These are phyloP conservation scores for Prunus armeniaca DNA, from an alignment of 306 rosid genomes.

Conservation along the genomic window DNA sequence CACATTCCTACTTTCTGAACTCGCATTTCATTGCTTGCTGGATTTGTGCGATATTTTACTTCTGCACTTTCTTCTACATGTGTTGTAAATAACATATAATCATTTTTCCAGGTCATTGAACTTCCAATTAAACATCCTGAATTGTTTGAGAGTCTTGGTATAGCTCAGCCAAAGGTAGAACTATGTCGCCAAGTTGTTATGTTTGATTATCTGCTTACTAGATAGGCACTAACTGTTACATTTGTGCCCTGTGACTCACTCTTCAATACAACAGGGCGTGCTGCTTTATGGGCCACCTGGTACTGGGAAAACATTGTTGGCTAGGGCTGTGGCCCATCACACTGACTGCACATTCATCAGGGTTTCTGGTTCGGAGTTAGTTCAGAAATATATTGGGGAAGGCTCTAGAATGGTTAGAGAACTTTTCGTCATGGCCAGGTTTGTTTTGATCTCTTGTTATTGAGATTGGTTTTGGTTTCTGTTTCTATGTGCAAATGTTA, in stretches of 20 bases:
- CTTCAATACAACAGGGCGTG: constrained; percentile 60
- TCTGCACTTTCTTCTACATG: constrained; percentile 9
- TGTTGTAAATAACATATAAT: background rate
- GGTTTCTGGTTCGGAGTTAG: constrained; percentile 97
- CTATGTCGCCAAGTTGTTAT: background rate
- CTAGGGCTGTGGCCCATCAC: constrained; percentile 99
- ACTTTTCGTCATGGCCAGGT: constrained; percentile 99
- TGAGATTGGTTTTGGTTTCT: background rate
- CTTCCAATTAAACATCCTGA: constrained; percentile 98
- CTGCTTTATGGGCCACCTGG: constrained; percentile 97
- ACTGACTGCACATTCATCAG: constrained; percentile 98
- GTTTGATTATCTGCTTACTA: background rate
- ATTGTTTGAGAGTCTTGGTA: constrained; percentile 98
- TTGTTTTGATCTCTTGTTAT: constrained; percentile 26
- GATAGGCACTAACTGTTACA: background rate
- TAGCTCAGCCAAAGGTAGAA: constrained; percentile 97
- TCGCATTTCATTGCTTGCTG: background rate
- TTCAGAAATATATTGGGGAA: constrained; percentile 98
- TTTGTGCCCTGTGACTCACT: constrained; percentile 6
- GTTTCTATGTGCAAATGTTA: background rate
- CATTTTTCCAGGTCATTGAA: constrained; percentile 75
- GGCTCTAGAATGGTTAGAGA: constrained; percentile 99
- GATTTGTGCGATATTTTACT: constrained; percentile 4
- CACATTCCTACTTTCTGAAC: constrained; percentile 14
- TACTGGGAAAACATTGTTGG: constrained; percentile 94